These are phyloP conservation scores for Myriosclerotinia curreyana DNA, from an alignment of 2,329 filamentous ascomycete genomes.

Conservation along the genomic window DNA sequence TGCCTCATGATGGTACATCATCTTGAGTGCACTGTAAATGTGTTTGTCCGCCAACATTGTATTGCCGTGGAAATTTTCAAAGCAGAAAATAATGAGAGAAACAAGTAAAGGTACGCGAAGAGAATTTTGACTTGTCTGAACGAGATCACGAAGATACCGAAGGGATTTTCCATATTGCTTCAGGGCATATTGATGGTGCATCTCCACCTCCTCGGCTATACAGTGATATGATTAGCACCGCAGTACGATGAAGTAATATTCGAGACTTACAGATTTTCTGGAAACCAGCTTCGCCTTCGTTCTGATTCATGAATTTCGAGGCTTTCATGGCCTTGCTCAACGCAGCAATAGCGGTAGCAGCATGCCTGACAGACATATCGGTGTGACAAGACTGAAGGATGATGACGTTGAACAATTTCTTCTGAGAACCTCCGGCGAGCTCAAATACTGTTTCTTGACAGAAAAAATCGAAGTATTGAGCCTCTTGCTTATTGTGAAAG, in stretches of 20 bases:
- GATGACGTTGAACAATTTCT: constrained; percentile 27
- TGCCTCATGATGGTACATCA: constrained; percentile 26
- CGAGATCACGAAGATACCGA: constrained; percentile 22
- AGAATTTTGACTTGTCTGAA: constrained; percentile 22
- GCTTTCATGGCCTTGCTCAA: constrained; percentile 26
- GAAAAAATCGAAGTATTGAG: constrained; percentile 31
- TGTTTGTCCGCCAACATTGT: constrained; percentile 25
- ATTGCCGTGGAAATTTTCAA: constrained; percentile 31
- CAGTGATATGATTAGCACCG: constrained; percentile 8
- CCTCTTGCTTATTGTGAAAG: constrained; percentile 27
- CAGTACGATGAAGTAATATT: not conserved
- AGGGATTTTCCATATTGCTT: constrained; percentile 30
- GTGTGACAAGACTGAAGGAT: constrained; percentile 28
- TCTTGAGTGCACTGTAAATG: constrained; percentile 24
- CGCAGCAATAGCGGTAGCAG: constrained; percentile 28
- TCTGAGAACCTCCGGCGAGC: constrained; percentile 26
- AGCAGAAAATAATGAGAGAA: constrained; percentile 31
- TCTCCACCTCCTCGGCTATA: constrained; percentile 7
- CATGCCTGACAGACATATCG: constrained; percentile 26
- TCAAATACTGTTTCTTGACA: constrained; percentile 26
- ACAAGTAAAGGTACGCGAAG: constrained; percentile 29
- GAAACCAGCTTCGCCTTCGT: constrained; percentile 11
- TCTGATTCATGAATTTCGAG: not conserved
- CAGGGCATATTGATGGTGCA: constrained; percentile 28
- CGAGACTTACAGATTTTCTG: constrained; percentile 13